phyloP scores from a whole-genome alignment of 2,329 filamentous ascomycete genomes.

The Massarina eburnea region DNA sequence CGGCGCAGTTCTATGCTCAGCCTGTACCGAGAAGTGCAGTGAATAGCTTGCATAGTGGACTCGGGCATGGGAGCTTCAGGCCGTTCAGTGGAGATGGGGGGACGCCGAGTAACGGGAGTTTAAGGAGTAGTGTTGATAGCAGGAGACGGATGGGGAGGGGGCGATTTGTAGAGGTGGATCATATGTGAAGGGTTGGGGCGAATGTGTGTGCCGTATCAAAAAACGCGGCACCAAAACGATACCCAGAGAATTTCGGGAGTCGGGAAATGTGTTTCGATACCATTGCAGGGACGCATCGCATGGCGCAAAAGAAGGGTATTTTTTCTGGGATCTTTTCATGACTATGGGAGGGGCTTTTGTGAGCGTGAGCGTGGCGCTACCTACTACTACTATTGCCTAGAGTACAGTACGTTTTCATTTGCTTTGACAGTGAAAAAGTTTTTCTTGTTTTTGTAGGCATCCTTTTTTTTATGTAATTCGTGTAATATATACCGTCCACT shows the following conservation, averaged over 20 bases:
- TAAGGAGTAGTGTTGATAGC: slow-evolving; percentile 14
- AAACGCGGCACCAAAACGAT: no score
- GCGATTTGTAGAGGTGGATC: slow-evolving; percentile 22
- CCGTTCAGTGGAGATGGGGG: slow-evolving; percentile 1
- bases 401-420: no score
- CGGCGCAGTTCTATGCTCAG: slow-evolving; percentile 40
- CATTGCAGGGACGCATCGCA: background rate
- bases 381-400: no score
- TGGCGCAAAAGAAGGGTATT: background rate
- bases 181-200: slow-evolving; percentile 1
- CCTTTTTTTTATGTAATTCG: background rate
- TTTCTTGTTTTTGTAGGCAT: background rate
- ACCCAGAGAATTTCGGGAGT: background rate
- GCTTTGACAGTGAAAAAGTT: background rate
- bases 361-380: no score
- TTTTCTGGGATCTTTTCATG: no score
- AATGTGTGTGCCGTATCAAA: no score
- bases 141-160: slow-evolving; percentile 19
- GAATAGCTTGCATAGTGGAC: slow-evolving; percentile 7
- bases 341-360: no score
- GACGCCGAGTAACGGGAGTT: slow-evolving; percentile 2
- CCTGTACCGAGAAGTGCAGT: slow-evolving; percentile 16
- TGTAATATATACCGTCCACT: background rate
- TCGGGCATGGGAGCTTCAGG: slow-evolving; percentile 1
- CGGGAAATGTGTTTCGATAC: background rate